These are phyloP conservation scores for Epichloe festucae DNA, from an alignment of 2,329 filamentous ascomycete species.

Conservation along the genomic window DNA sequence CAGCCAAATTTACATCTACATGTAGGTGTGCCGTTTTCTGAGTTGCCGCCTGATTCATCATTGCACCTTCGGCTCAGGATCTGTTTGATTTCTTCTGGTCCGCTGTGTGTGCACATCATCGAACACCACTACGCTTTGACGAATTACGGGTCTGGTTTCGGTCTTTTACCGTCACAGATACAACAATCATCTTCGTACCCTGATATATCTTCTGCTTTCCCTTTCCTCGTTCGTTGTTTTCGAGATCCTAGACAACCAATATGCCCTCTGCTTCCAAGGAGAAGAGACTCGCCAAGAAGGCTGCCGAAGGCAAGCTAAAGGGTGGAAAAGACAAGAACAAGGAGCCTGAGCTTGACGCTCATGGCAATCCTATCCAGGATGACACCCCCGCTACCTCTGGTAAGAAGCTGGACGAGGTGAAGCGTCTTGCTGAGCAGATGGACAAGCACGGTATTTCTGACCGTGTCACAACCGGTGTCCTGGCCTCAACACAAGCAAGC, in stretches of 20 bases:
- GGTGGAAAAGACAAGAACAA: conserved; percentile 62
- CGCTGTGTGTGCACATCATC: neutral
- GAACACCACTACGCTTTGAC: neutral
- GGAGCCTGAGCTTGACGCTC: conserved; percentile 50
- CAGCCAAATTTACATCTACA: neutral
- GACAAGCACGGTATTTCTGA: conserved; percentile 94
- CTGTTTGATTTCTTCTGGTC: conserved; percentile 3
- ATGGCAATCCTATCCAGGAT: conserved; percentile 41
- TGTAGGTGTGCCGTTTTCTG: conserved; percentile 4
- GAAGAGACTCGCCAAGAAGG: conserved; percentile 60
- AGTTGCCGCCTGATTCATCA: conserved; percentile 11
- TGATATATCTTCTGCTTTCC: neutral
- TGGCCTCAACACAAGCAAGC: conserved; percentile 71
- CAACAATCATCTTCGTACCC: neutral
- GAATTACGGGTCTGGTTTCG: neutral
- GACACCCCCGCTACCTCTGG: conserved; percentile 57
- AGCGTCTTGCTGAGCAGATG: conserved; percentile 82
- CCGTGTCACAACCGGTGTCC: conserved; percentile 93
- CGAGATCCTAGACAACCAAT: conserved; percentile 19
- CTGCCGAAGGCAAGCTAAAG: conserved; percentile 66
- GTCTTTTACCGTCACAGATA: neutral
- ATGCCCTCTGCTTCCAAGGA: conserved; percentile 61
- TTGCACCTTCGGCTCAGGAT: conserved; percentile 6
- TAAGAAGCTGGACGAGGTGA: conserved; percentile 66
- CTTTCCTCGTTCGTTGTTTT: conserved; percentile 5